Percentiles rank a stretch among this genome's conserved stretches.
Conservation (phyloP, 129 eudicot genomes). For the Ambrosia artemisiifolia region DNA sequence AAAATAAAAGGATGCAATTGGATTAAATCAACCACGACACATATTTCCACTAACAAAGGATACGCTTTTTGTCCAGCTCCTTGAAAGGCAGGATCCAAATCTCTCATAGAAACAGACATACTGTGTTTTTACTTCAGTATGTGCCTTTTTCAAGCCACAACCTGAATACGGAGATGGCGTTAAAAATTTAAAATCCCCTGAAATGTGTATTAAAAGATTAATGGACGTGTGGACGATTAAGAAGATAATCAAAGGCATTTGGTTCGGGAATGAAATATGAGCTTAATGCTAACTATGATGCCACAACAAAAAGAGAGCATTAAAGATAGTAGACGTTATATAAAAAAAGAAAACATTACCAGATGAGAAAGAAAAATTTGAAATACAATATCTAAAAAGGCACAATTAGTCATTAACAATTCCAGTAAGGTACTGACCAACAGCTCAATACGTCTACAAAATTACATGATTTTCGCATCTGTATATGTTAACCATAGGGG, state of each 20-base stretch:
- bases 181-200: slow-evolving; percentile 30
- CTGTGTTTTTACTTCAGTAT: slow-evolving; percentile 20
- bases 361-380: neutral
- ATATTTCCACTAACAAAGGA: slow-evolving; percentile 41
- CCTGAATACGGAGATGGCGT: slow-evolving; percentile 19
- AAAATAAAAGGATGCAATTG: neutral
- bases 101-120: slow-evolving; percentile 84
- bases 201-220: slow-evolving; percentile 17
- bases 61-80: slow-evolving; percentile 98
- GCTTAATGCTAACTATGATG: slow-evolving; percentile 5
- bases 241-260: slow-evolving; percentile 6
- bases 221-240: neutral
- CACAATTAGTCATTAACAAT: neutral
- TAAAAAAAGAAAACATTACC: slow-evolving; percentile 2
- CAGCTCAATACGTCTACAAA: neutral
- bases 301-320: neutral
- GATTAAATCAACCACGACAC: neutral
- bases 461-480: neutral
- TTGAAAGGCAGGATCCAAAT: slow-evolving; percentile 93
- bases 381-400: slow-evolving; percentile 9
- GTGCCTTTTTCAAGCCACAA: slow-evolving; percentile 22
- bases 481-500: neutral
- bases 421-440: neutral
- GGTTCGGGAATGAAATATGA: neutral
- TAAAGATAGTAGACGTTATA: neutral